Percentiles rank a stretch among this genome's conserved stretches.
phyloP scores from a whole-genome alignment of 352 stramenopile genomes.

The Globisporangium sylvaticum region DNA sequence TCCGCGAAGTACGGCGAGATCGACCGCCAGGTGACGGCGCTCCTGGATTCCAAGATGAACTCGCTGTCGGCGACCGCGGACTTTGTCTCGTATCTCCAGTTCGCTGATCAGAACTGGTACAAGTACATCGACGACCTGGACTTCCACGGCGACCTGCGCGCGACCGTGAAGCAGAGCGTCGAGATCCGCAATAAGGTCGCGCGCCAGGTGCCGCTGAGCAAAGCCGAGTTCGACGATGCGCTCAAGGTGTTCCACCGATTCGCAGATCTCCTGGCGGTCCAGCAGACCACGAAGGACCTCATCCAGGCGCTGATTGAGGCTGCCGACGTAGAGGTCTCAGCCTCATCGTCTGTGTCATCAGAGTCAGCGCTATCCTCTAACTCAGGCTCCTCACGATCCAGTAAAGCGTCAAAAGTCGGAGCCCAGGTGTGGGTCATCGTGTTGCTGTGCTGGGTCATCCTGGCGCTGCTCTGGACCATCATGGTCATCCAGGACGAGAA shows the following conservation, averaged over 20 bases:
- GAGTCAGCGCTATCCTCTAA: not conserved
- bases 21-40: conserved; percentile 3
- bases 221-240: conserved; percentile 1
- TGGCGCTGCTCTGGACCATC: conserved; percentile 8
- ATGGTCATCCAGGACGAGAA: conserved; percentile 7
- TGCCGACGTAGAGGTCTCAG: conserved; percentile 2
- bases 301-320: conserved; percentile 5
- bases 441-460: conserved; percentile 10
- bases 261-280: conserved; percentile 7
- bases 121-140: conserved; percentile 9
- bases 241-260: conserved; percentile 7
- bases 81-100: conserved; percentile 9
- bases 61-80: not conserved
- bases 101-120: conserved; percentile 11
- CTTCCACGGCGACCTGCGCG: conserved; percentile 11
- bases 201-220: not conserved
- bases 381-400: not conserved
- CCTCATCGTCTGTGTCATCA: not conserved
- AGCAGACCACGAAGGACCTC: conserved; percentile 10
- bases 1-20: conserved; percentile 8
- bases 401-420: conserved; percentile 1
- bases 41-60: conserved; percentile 10
- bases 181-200: conserved; percentile 12
- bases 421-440: conserved; percentile 7
- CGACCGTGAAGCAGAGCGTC: conserved; percentile 5